Evolutionary conservation across 768 basidiomycete species (phyloP).

Genomic region (Macrocybe gigantea): DNA sequence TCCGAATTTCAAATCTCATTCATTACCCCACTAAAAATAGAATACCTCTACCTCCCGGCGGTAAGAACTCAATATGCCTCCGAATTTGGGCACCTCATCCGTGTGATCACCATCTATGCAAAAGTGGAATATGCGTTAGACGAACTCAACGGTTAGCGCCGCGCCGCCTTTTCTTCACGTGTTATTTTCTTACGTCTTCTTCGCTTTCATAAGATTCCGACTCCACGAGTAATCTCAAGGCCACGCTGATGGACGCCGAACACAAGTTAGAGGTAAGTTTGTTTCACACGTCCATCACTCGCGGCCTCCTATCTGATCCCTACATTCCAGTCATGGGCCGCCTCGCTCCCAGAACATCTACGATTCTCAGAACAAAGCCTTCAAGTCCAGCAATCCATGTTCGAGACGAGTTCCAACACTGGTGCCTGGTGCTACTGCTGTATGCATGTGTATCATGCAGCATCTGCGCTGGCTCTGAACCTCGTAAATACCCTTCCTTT

Average conservation of each 20-base stretch:
- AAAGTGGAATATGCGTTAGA: conserved; percentile 54
- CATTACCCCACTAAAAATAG: conserved; percentile 28
- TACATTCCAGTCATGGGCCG: conserved; percentile 41
- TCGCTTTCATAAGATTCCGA: conserved; percentile 26
- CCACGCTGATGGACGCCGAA: conserved; percentile 34
- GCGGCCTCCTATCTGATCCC: conserved; percentile 2
- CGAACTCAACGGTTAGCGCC: conserved; percentile 38
- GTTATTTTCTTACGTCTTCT: background rate
- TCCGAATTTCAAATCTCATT: background rate
- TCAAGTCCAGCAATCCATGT: conserved; percentile 65
- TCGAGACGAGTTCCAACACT: conserved; percentile 72
- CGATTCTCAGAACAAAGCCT: conserved; percentile 67
- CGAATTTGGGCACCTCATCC: conserved; percentile 74
- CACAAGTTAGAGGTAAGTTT: conserved; percentile 38
- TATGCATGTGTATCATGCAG: conserved; percentile 71
- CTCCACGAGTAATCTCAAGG: conserved; percentile 25
- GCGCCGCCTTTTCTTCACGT: conserved; percentile 1
- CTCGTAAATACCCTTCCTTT: conserved; percentile 40
- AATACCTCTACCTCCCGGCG: conserved; percentile 63
- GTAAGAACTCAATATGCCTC: conserved; percentile 58
- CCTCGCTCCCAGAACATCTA: conserved; percentile 64
- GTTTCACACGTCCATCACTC: conserved; percentile 1
- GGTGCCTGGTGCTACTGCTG: conserved; percentile 79
- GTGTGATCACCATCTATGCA: conserved; percentile 58
- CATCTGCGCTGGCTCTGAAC: conserved; percentile 57